A percentile compares a stretch with the other conserved stretches of the same genome.
Conservation (phyloP, 2,329 filamentous ascomycete genomes). For the Xylariomycetidae sp. region DNA sequence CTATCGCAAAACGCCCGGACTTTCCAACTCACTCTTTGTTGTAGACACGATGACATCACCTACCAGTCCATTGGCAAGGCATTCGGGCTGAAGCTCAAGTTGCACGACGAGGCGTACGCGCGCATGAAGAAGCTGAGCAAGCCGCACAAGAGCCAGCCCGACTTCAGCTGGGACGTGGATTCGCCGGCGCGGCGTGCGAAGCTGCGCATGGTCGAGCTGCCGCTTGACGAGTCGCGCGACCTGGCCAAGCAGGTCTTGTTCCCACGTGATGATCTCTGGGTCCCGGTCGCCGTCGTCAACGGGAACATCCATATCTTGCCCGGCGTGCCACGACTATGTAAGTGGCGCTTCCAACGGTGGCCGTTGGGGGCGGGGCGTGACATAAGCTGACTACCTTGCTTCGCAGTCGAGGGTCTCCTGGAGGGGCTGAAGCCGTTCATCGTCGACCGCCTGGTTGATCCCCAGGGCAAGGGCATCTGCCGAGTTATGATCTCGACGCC, state of each 20-base stretch:
- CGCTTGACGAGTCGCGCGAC: conserved; percentile 62
- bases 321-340: conserved; percentile 76
- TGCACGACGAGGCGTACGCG: conserved; percentile 70
- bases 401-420: conserved; percentile 68
- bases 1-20: conserved; percentile 14
- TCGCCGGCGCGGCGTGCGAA: conserved; percentile 74
- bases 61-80: conserved; percentile 91
- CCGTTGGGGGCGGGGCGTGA: background rate
- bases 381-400: background rate
- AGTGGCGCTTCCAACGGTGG: conserved; percentile 17
- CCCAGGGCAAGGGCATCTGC: conserved; percentile 72
- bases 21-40: too few species aligned
- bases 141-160: conserved; percentile 63
- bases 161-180: conserved; percentile 80
- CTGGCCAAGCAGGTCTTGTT: conserved; percentile 72
- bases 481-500: conserved; percentile 83
- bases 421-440: conserved; percentile 68
- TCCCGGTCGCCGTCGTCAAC: conserved; percentile 82
- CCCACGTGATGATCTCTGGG: conserved; percentile 77
- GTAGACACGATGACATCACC: conserved; percentile 92
- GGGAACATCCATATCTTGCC: conserved; percentile 91
- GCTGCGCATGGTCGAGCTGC: conserved; percentile 84
- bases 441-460: conserved; percentile 66
- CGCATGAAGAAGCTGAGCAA: conserved; percentile 80
- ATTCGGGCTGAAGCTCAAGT: conserved; percentile 67